Evolutionary conservation across 306 rosid species (phyloP), one percentile per base, ranked within the genome.

Genomic region (Gillenia trifoliata): DNA sequence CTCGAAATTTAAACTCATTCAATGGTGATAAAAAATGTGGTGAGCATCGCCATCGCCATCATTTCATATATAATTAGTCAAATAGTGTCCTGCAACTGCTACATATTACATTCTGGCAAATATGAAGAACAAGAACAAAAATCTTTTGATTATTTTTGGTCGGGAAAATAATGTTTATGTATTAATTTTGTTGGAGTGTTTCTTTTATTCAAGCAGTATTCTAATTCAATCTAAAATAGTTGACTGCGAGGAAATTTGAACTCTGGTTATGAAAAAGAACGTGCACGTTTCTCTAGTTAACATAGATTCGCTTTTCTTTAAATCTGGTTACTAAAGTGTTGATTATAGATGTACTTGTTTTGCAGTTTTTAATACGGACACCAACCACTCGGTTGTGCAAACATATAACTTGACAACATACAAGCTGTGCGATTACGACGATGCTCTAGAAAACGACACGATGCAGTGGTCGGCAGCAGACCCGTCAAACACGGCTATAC

Each of bases 291-390:
- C 17, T 5, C 1, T 45, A 45, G 52, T 45, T 5, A 45, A 45
- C 17, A 4, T 4, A 45, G 20, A 20, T 15, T 45, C 20, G 52
- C 6, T 45, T 20, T 15, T 2, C 52, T 45, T 45, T 45, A 45
- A 4, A 45, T 45, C 4, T 45, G 0, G 20, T 45, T 45, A 45
- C 52, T 15, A 1, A 45, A 15, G 52, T 15, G 52, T 16, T 45
- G 52, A 45, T 16, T 45, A 5, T 59, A 11, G 16, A 26, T 6
- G 36, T 62, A 9, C 4, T 16, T 29, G 30, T 59, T 45, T 5
- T 86, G 84, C 83, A 93, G 98, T 93, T 83, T 91, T 93, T 81
- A 89, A 91, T 83, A 87, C 97, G 0, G 88, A 93, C 79, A 91
- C 66, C 3, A 93, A 93, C 76, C 98, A 93, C 85, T 81, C 94